Base-by-base conservation (phyloP, 768 basidiomycete species). In the Hebeloma cylindrosporum region DNA sequence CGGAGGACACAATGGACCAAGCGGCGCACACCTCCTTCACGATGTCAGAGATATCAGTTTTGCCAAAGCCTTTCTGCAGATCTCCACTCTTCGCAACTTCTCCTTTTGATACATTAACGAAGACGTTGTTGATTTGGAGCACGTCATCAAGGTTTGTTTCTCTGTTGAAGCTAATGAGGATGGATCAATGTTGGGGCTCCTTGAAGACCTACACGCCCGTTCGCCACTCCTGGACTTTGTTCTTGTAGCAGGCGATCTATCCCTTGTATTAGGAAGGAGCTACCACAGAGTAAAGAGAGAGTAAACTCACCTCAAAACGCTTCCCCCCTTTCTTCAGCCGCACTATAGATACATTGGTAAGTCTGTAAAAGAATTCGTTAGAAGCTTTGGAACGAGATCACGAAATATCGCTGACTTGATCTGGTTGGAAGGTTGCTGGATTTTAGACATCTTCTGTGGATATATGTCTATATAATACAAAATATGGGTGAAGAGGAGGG, bases 211-310 rank as follows among this genome's bases (percentile, higher is more conserved):
- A 91, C 84, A 95, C 88, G 50, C 93, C 93, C 46, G 79, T 91
- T 47, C 96, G 74, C 81, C 85, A 99, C 64, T 96, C 94, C 56
- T 94, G 91, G 20, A 99, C 96, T 68, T 97, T 97, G 69, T 99
- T 99, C 75, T 97, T 95, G 74, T 98, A 99, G 67, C 93, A 96
- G 27, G 96, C 95, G 58, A 99, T 88, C 95, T 77, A 42, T 8
- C 22, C 18, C 14, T 10, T 28, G 1, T 41, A 16, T 63, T 7
- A 54, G 38, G 6, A 40, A 26, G 14, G n/a, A 16, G n/a, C n/a
- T n/a, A n/a, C n/a, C n/a, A 26, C 4, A 39, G 3, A 18, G 9
- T 6, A 20, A 14, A 26, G 26, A 28, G 11, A 48, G 22, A 10
- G 29, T 42, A 30, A 34, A 16, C 44, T 4, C 55, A 92, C 94